Conservation (phyloP, 1,284 basidiomycete genomes). For the Heterobasidion parviporum region DNA sequence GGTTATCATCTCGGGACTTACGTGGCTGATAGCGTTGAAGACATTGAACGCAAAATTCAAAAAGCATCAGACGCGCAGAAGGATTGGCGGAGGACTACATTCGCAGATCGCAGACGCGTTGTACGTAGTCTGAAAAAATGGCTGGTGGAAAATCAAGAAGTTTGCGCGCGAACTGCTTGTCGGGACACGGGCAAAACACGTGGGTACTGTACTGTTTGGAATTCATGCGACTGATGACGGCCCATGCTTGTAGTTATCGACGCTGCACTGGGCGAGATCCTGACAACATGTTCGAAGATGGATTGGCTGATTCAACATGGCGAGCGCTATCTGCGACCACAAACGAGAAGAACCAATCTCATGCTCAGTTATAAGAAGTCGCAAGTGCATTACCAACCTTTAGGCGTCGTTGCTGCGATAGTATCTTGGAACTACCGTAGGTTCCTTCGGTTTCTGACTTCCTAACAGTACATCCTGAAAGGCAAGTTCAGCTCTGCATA, state of each 20-base stretch:
- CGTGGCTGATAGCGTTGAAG: slow-evolving; percentile 56
- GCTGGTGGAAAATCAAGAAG: slow-evolving; percentile 83
- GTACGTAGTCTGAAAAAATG: slow-evolving; percentile 84
- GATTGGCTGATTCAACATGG: slow-evolving; percentile 83
- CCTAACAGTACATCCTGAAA: background rate
- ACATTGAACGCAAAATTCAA: slow-evolving; percentile 66
- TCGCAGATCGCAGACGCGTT: slow-evolving; percentile 71
- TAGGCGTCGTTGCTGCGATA: slow-evolving; percentile 89
- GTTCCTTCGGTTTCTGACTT: slow-evolving; percentile 18
- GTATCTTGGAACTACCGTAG: slow-evolving; percentile 93
- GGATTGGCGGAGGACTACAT: slow-evolving; percentile 66
- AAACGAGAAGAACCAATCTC: slow-evolving; percentile 64
- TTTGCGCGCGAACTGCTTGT: slow-evolving; percentile 83
- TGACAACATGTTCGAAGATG: slow-evolving; percentile 85
- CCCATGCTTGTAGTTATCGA: slow-evolving; percentile 59
- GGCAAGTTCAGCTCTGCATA: slow-evolving; percentile 66
- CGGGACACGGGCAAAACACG: slow-evolving; percentile 95
- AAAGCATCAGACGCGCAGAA: slow-evolving; percentile 63
- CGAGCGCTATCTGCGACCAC: slow-evolving; percentile 64
- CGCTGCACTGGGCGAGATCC: slow-evolving; percentile 82
- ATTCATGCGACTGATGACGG: background rate
- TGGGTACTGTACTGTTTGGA: slow-evolving; percentile 30
- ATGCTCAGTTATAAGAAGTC: slow-evolving; percentile 82
- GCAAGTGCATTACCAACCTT: slow-evolving; percentile 83
- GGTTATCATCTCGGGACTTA: slow-evolving; percentile 68